Evolutionary conservation across 768 basidiomycete genomes (phyloP).

Genomic region (Tylopilus cervinicoccineus): DNA sequence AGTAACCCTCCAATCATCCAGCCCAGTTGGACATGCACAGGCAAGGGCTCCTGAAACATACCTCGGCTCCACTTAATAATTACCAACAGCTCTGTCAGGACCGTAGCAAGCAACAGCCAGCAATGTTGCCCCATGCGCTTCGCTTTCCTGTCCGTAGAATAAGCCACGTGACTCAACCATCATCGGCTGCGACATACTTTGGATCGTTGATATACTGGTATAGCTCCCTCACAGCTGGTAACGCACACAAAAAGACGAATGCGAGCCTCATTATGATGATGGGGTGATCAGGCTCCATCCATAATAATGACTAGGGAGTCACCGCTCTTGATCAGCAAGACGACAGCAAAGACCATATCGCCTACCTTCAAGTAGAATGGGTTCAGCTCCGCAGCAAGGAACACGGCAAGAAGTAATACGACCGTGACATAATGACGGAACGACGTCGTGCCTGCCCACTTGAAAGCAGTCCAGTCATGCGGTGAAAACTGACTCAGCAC

Average conservation of each 20-base stretch:
- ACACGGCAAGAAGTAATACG: slow-evolving; percentile 69
- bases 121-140: slow-evolving; percentile 88
- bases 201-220: slow-evolving; percentile 82
- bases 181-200: slow-evolving; percentile 44
- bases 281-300: slow-evolving; percentile 91
- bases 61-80: slow-evolving; percentile 82
- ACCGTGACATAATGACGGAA: slow-evolving; percentile 74
- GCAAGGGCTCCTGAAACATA: slow-evolving; percentile 62
- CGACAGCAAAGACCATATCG: slow-evolving; percentile 20
- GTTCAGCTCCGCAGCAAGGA: slow-evolving; percentile 81
- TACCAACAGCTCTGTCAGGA: slow-evolving; percentile 73
- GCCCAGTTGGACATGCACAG: slow-evolving; percentile 56
- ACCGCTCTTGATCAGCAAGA: slow-evolving; percentile 34
- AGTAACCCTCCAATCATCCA: slow-evolving; percentile 59
- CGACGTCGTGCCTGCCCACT: slow-evolving; percentile 78
- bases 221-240: slow-evolving; percentile 81
- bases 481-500: slow-evolving; percentile 84
- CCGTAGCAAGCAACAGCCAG: slow-evolving; percentile 84
- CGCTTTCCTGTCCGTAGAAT: slow-evolving; percentile 52
- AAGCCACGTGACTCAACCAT: not conserved
- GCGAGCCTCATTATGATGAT: slow-evolving; percentile 70
- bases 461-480: slow-evolving; percentile 83
- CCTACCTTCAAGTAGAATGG: slow-evolving; percentile 84
- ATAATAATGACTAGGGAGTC: slow-evolving; percentile 43
- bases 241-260: slow-evolving; percentile 79